phyloP scores from a whole-genome alignment of 2,329 filamentous ascomycete genomes.

The Aspergillus quadricinctus region DNA sequence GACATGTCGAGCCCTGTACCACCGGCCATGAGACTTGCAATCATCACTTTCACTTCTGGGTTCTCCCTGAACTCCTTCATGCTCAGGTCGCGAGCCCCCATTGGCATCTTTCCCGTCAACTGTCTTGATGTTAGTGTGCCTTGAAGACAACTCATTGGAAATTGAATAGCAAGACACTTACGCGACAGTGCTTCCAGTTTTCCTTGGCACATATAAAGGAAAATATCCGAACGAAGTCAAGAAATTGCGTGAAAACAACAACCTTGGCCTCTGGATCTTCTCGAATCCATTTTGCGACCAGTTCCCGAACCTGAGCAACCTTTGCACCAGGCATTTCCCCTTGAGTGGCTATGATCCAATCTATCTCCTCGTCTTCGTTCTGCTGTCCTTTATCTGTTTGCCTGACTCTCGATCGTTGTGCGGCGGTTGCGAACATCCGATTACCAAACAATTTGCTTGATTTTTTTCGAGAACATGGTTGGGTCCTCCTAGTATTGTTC shows the following conservation, averaged over 20 bases:
- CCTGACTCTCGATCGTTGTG: constrained; percentile 5
- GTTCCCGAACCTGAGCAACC: constrained; percentile 29
- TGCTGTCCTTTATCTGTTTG: constrained; percentile 9
- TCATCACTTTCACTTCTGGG: constrained; percentile 42
- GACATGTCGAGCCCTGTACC: constrained; percentile 58
- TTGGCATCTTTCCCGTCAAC: constrained; percentile 49
- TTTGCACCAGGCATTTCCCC: constrained; percentile 38
- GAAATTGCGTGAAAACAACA: constrained; percentile 58
- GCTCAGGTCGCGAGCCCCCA: constrained; percentile 41
- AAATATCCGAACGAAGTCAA: constrained; percentile 51
- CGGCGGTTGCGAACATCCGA: background rate
- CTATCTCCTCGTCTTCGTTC: constrained; percentile 18
- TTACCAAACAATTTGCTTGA: background rate
- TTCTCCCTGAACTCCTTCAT: constrained; percentile 46
- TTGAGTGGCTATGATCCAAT: constrained; percentile 24
- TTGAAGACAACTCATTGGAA: background rate
- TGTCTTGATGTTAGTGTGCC: constrained; percentile 4
- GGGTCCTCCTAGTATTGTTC: background rate
- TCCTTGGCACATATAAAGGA: constrained; percentile 47
- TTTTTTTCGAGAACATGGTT: background rate
- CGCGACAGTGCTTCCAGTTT: constrained; percentile 39
- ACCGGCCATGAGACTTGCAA: constrained; percentile 55
- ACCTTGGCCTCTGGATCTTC: constrained; percentile 51
- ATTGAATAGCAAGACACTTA: background rate
- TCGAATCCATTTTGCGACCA: constrained; percentile 37